phyloP scores from a whole-genome alignment of 1,139 yeast species.

The Yamadazyma jaroonii region DNA sequence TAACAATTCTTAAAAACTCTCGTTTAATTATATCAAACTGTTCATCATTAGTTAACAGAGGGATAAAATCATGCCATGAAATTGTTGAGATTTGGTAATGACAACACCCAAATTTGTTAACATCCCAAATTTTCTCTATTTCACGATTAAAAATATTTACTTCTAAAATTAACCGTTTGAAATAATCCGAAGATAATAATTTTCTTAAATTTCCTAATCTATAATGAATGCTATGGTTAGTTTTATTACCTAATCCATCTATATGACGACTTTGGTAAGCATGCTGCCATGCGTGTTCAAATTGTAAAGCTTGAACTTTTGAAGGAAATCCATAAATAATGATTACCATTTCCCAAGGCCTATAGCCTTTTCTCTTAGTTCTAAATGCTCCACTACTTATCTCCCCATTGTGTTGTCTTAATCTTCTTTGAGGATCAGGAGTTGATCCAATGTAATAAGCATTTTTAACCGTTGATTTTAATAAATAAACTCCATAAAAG shows the following conservation, averaged over 20 bases:
- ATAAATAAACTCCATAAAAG: slow-evolving; percentile 66
- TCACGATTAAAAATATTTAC: slow-evolving; percentile 36
- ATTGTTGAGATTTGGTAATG: slow-evolving; percentile 2
- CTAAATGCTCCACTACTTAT: slow-evolving; percentile 65
- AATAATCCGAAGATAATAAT: slow-evolving; percentile 40
- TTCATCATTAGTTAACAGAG: slow-evolving; percentile 1
- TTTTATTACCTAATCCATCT: slow-evolving; percentile 17
- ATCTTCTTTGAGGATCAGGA: slow-evolving; percentile 64
- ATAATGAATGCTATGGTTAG: slow-evolving; percentile 30
- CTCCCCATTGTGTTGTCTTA: slow-evolving; percentile 78
- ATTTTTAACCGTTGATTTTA: slow-evolving; percentile 54
- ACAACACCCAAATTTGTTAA: slow-evolving; percentile 28
- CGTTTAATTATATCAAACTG: slow-evolving; percentile 18
- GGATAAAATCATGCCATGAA: background rate
- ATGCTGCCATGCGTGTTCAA: slow-evolving; percentile 81
- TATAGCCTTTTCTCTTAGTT: slow-evolving; percentile 50
- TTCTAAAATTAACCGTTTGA: slow-evolving; percentile 38
- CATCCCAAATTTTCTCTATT: slow-evolving; percentile 23
- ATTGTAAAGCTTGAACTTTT: slow-evolving; percentile 67
- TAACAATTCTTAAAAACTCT: slow-evolving; percentile 18
- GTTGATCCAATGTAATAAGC: slow-evolving; percentile 77
- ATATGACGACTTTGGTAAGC: slow-evolving; percentile 64
- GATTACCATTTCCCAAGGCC: slow-evolving; percentile 74
- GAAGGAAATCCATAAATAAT: slow-evolving; percentile 71
- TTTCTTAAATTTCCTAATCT: slow-evolving; percentile 51